Evolutionary conservation across 441 rosid species (phyloP), one percentile per base, ranked within the genome.

Genomic region (Melastoma candidum): DNA sequence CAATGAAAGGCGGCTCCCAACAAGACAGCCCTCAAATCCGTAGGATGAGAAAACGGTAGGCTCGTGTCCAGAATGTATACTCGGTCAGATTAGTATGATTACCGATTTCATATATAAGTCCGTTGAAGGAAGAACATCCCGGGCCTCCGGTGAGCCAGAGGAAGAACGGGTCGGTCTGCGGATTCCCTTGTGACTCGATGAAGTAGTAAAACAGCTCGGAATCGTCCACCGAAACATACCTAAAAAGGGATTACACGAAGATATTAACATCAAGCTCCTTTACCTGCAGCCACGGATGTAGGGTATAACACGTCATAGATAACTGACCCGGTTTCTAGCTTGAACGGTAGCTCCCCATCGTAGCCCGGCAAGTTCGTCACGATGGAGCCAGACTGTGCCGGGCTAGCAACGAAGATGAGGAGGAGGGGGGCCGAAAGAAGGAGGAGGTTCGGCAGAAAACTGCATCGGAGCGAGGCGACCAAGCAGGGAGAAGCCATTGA

Each of bases 321-420:
- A 48, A 14, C 45, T 44, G 43, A 77, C 78, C 83, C 80, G 1
- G 83, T 78, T 72, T 78, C 78, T 0, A 78, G 71, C 29, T 55
- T 66, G 55, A 78, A 74, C 0, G 83, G 83, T 26, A 78, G 80
- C 32, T 57, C 66, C 1, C 83, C 83, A 17, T 59, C 67, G 54
- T 41, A 75, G 1, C 83, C 80, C 2, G 83, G 83, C 1, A 77
- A 70, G 39, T 53, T 32, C 51, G 57, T 61, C 54, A 77, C 70
- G 11, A 70, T 44, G 52, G 56, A 29, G 22, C 51, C 53, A 7
- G 62, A 43, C 41, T 14, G 22, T 17, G 14, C 62, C 11, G 45
- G 25, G 11, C 55, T 50, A 10, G 53, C 54, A 48, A 41, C 2
- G 22, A 26, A n/a, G 47, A 48, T 17, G 27, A 22, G 32, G 6